Evolutionary conservation across 805 yeast genomes (phyloP).

Genomic region (Candida ovalis): DNA sequence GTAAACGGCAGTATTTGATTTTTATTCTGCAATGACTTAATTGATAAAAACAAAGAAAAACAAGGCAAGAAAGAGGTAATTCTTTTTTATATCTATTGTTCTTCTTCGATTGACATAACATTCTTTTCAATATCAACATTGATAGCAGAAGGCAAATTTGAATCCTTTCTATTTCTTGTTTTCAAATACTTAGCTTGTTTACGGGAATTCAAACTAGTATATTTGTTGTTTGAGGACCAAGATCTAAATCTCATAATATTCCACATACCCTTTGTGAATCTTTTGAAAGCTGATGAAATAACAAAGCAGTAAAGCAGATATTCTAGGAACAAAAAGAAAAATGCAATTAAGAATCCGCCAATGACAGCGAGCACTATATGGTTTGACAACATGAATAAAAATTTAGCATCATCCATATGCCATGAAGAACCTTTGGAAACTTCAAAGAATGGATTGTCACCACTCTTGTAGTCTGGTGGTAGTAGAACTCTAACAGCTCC

Average conservation of each 20-base stretch:
- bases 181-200: constrained; percentile 24
- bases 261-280: constrained; percentile 19
- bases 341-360: constrained; percentile 62
- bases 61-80: background rate
- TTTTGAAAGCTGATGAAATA: constrained; percentile 21
- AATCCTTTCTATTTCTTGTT: constrained; percentile 45
- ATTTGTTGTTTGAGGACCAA: constrained; percentile 21
- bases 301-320: constrained; percentile 39
- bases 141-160: constrained; percentile 44
- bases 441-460: constrained; percentile 60
- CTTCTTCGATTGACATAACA: constrained; percentile 18
- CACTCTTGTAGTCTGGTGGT: constrained; percentile 68
- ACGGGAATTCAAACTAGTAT: constrained; percentile 17
- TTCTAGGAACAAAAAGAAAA: constrained; percentile 42
- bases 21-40: no score
- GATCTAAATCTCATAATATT: constrained; percentile 20
- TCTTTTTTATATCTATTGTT: background rate
- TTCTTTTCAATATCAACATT: constrained; percentile 33
- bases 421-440: constrained; percentile 85
- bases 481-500: constrained; percentile 65
- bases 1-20: no score
- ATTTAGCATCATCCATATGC: constrained; percentile 85
- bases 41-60: background rate
- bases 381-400: constrained; percentile 67
- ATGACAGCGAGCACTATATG: constrained; percentile 72